Base-by-base conservation (phyloP, 768 basidiomycete species). In the Boletus pseudopeckii region DNA sequence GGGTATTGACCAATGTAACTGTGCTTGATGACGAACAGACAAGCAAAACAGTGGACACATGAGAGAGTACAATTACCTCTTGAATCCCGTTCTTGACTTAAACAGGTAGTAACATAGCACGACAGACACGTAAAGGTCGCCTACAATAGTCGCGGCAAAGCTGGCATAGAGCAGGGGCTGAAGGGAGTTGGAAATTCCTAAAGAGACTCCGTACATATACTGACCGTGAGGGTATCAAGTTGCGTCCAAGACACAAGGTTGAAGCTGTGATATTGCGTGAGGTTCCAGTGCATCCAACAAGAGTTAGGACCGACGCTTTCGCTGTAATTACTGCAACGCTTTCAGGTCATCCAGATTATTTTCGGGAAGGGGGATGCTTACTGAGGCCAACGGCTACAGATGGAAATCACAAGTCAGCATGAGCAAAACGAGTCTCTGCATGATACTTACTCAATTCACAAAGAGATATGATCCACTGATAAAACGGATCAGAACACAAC, bases 121-220 rank as follows among this genome's bases (percentile, higher is more conserved):
- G 36, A 77, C 45, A 2, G 82, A 75, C 22, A 85, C 75, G 36
- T 77, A 76, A 10, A 79, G 57, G 60, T 85, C 84, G 17, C 77
- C 78, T 10, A 71, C 60, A n/a, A 81, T 75, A 0, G 77, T 74
- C 1, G 76, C 64, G 5, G 74, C 77, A 57, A 85, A 84, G 55
- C 77, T 77, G 45, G 78, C 60, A 57, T 82, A 84, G 57, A 85
- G 71, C 34, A 79, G 61, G 28, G 61, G 64, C 84, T 86, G 48
- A 34, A 14, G 2, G 10, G 10, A 9, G 22, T 53, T 18, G 33
- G 26, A 20, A 43, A 26, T 4, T 4, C 17, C 8, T 13, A 11
- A 15, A 18, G 30, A 11, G 34, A 38, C 22, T 11, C 20, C 7
- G 45, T 20, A 18, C n/a, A 2, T 4, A 28, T 28, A 58, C 73